Conservation (phyloP, 2,329 filamentous ascomycete genomes). For the Stagonosporopsis cucurbitacearum region DNA sequence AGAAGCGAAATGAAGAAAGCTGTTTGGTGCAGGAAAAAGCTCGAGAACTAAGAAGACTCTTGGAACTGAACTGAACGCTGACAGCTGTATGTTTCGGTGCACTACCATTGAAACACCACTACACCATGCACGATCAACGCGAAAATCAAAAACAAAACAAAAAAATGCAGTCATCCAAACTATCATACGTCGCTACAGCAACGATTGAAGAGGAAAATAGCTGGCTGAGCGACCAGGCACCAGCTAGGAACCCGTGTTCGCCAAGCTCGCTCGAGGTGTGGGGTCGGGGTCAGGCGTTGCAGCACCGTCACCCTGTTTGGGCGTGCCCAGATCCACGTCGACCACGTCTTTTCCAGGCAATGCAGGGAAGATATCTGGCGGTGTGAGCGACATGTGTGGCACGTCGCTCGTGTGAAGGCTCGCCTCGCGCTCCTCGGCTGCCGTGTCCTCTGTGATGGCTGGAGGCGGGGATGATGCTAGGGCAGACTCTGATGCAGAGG, state of each 20-base stretch:
- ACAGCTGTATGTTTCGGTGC: slow-evolving; percentile 22
- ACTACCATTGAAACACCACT: slow-evolving; percentile 22
- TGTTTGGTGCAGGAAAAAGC: not conserved
- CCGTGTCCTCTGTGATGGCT: slow-evolving; percentile 50
- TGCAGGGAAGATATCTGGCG: slow-evolving; percentile 58
- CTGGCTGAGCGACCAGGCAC: not conserved
- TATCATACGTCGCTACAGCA: slow-evolving; percentile 2
- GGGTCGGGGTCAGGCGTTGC: slow-evolving; percentile 51
- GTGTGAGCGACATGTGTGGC: slow-evolving; percentile 53
- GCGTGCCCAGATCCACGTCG: slow-evolving; percentile 51
- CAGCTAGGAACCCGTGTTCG: slow-evolving; percentile 4
- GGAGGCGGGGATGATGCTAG: slow-evolving; percentile 49
- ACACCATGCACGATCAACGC: not conserved
- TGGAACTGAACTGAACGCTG: slow-evolving; percentile 11
- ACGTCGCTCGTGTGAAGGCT: slow-evolving; percentile 33
- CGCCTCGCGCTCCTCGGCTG: slow-evolving; percentile 43
- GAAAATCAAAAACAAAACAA: not conserved
- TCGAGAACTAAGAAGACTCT: not conserved
- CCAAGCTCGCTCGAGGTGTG: slow-evolving; percentile 45
- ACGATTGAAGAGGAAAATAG: slow-evolving; percentile 2
- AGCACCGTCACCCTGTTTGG: slow-evolving; percentile 39
- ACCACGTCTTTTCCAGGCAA: slow-evolving; percentile 52
- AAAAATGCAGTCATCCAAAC: not conserved
- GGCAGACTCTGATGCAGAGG: slow-evolving; percentile 39
- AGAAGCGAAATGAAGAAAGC: too few species aligned